These are phyloP conservation scores for Aegilops tauschii DNA, from an alignment of 176 grass and related monocot genomes.

Conservation along the genomic window DNA sequence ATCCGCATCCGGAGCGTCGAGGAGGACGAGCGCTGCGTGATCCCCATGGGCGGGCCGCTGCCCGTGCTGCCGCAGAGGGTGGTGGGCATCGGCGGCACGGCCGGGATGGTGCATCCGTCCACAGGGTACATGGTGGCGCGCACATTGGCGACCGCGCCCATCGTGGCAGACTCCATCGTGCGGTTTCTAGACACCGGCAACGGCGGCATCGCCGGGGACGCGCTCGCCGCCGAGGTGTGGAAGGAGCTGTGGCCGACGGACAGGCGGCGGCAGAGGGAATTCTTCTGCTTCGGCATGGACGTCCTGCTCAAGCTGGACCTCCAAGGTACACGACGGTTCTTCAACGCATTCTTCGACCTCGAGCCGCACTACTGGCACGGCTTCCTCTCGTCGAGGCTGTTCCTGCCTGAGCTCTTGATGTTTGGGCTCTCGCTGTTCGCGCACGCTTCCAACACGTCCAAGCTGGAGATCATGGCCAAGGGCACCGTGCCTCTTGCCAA, in stretches of 20 bases:
- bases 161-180: conserved; percentile 81
- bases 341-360: conserved; percentile 90
- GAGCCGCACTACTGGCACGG: conserved; percentile 96
- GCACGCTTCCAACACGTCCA: conserved; percentile 79
- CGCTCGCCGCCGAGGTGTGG: conserved; percentile 68
- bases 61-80: conserved; percentile 90
- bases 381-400: conserved; percentile 87
- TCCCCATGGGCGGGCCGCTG: conserved; percentile 90
- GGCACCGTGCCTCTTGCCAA: conserved; percentile 80
- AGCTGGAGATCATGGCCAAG: conserved; percentile 97
- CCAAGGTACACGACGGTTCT: conserved; percentile 70
- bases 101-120: conserved; percentile 94
- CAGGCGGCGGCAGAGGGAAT: conserved; percentile 79
- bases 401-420: conserved; percentile 77
- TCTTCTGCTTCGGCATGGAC: conserved; percentile 99
- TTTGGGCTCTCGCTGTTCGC: conserved; percentile 84
- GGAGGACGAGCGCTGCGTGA: conserved; percentile 92
- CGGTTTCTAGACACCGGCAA: conserved; percentile 49
- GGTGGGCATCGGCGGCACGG: conserved; percentile 91
- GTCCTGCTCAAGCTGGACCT: conserved; percentile 96
- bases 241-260: conserved; percentile 83
- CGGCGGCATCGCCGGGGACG: conserved; percentile 32
- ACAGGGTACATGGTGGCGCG: conserved; percentile 98
- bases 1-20: conserved; percentile 82
- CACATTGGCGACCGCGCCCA: conserved; percentile 79